Percentiles rank a stretch among this genome's conserved stretches.
phyloP scores from a whole-genome alignment of 371 early-diverging fungal genomes.

The Haplosporangium sp. region DNA sequence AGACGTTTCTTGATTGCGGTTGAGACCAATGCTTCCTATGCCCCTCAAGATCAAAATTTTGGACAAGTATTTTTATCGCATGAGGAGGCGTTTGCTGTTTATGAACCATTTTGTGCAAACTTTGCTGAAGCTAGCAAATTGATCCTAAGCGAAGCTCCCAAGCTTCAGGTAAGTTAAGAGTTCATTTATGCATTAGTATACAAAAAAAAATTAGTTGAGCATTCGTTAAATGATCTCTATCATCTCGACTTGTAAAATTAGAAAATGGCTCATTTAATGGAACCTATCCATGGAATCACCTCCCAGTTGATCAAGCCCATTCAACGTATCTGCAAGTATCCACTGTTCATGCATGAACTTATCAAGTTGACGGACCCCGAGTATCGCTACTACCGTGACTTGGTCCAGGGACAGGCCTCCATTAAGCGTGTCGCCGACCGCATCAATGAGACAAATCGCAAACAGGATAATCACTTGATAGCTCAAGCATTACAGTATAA shows the following conservation, averaged over 20 bases:
- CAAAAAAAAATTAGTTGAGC: neutral
- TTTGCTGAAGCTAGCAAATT: constrained; percentile 78
- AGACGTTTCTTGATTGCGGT: constrained; percentile 92
- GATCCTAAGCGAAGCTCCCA: constrained; percentile 64
- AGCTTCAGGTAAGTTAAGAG: constrained; percentile 55
- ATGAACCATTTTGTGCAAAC: constrained; percentile 96
- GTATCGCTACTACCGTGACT: constrained; percentile 80
- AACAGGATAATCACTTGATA: constrained; percentile 84
- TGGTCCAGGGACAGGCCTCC: constrained; percentile 80
- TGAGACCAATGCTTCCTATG: constrained; percentile 83
- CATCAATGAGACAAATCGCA: constrained; percentile 93
- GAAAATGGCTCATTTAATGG: constrained; percentile 77
- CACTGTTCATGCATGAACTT: constrained; percentile 88
- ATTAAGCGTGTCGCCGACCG: constrained; percentile 90
- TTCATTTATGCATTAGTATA: neutral
- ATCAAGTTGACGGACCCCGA: constrained; percentile 79
- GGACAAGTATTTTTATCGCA: constrained; percentile 82
- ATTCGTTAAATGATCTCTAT: neutral
- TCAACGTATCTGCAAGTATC: constrained; percentile 98
- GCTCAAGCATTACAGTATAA: constrained; percentile 84
- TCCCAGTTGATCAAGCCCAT: constrained; percentile 96
- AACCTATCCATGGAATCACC: constrained; percentile 88
- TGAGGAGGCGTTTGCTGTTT: constrained; percentile 92
- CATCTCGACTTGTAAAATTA: constrained; percentile 12
- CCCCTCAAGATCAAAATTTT: constrained; percentile 87